Conservation (phyloP, 768 basidiomycete genomes). For the Butyriboletus loyo region DNA sequence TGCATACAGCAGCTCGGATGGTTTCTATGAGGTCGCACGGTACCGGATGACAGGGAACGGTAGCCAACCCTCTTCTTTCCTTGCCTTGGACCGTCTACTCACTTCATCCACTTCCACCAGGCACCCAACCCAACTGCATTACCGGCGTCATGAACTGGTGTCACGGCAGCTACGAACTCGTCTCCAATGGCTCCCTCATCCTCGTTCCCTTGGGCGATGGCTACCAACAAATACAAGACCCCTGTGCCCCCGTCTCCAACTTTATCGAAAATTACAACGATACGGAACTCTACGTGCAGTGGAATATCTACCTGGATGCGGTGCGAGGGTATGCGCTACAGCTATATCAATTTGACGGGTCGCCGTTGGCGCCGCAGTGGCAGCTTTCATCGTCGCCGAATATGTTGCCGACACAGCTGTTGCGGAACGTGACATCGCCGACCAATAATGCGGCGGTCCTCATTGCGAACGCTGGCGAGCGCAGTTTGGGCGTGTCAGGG, state of each 20-base stretch:
- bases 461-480: constrained; percentile 25
- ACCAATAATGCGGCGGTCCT: constrained; percentile 11
- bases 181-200: constrained; percentile 76
- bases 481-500: constrained; percentile 14
- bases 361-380: constrained; percentile 70
- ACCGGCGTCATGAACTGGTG: constrained; percentile 86
- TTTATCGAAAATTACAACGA: constrained; percentile 82
- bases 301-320: constrained; percentile 73
- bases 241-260: constrained; percentile 85
- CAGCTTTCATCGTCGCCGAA: constrained; percentile 67
- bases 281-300: constrained; percentile 60
- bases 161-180: constrained; percentile 73
- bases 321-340: constrained; percentile 65
- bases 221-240: constrained; percentile 91
- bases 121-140: constrained; percentile 83
- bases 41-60: constrained; percentile 91
- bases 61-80: constrained; percentile 22
- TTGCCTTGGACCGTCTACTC: not conserved
- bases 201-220: constrained; percentile 80
- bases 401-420: constrained; percentile 75
- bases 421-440: constrained; percentile 53
- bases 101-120: constrained; percentile 37
- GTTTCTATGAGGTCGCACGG: constrained; percentile 85
- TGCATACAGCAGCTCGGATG: constrained; percentile 55
- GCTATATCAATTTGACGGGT: constrained; percentile 75